phyloP scores from a whole-genome alignment of 345 rosid genomes.

The Iberis pinnata region DNA sequence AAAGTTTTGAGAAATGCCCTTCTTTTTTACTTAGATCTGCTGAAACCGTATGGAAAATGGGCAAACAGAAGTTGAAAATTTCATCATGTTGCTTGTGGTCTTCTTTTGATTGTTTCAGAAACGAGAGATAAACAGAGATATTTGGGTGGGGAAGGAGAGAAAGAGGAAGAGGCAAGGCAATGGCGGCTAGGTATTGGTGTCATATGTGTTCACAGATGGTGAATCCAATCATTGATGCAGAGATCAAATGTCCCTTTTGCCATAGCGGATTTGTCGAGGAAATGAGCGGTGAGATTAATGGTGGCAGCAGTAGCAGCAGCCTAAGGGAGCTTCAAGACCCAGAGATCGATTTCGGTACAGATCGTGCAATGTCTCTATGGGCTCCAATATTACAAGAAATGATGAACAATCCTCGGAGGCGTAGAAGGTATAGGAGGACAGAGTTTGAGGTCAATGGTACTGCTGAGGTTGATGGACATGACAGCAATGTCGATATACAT shows the following conservation, averaged over 20 bases:
- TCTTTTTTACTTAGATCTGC: too few species aligned
- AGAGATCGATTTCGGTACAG: slow-evolving; percentile 64
- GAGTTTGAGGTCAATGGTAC: slow-evolving; percentile 47
- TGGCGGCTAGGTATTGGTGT: slow-evolving; percentile 55
- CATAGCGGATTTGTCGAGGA: slow-evolving; percentile 37
- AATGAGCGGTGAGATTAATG: slow-evolving; percentile 18
- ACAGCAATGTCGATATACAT: slow-evolving; percentile 28
- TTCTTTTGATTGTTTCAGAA: too few species aligned
- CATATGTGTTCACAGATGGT: slow-evolving; percentile 64
- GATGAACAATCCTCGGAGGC: slow-evolving; percentile 58
- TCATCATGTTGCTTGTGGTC: too few species aligned
- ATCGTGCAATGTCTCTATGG: slow-evolving; percentile 72
- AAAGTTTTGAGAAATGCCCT: too few species aligned
- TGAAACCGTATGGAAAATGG: too few species aligned
- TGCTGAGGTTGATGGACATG: slow-evolving; percentile 40
- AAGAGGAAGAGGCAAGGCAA: slow-evolving; percentile 61
- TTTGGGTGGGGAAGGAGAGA: slow-evolving; percentile 21
- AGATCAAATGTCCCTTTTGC: slow-evolving; percentile 84
- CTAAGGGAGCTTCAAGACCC: slow-evolving; percentile 30
- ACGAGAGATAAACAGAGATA: too few species aligned
- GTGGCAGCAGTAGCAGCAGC: neutral
- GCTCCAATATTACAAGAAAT: slow-evolving; percentile 77
- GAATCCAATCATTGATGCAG: slow-evolving; percentile 55
- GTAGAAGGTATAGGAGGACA: slow-evolving; percentile 48
- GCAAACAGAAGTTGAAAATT: too few species aligned